Percentiles rank a stretch among this genome's conserved stretches.
Evolutionary conservation across 108 stramenopile species (phyloP).

Genomic region (Skeletonema potamos): DNA sequence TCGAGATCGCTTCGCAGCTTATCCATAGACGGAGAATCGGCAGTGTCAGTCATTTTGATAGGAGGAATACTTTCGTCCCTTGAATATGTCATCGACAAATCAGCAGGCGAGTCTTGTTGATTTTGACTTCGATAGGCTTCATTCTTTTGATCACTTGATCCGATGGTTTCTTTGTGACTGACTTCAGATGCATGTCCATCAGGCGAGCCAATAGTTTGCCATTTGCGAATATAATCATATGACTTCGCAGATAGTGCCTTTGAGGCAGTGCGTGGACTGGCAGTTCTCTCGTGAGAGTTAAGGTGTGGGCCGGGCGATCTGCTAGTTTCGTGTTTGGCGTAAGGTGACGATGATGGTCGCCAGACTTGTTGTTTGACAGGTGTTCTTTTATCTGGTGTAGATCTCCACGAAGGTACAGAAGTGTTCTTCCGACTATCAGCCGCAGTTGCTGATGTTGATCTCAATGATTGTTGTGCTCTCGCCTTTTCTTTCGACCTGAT

Average conservation of each 20-base stretch:
- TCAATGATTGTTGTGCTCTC: neutral
- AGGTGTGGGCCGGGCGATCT: neutral
- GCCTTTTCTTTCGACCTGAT: neutral
- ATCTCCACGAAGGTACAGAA: neutral
- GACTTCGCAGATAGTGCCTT: neutral
- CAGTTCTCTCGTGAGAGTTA: neutral
- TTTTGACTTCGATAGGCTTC: neutral
- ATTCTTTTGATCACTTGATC: neutral
- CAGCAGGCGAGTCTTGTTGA: neutral
- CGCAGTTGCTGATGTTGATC: neutral
- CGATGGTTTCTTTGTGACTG: neutral
- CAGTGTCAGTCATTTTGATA: neutral
- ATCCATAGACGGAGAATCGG: neutral
- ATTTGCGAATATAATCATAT: neutral
- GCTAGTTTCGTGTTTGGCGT: neutral
- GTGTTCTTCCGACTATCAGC: neutral
- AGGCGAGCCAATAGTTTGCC: neutral
- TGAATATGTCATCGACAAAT: neutral
- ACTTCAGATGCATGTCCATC: neutral
- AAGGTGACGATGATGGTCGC: neutral
- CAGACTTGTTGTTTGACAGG: neutral
- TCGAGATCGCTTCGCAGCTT: neutral
- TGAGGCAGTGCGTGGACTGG: neutral
- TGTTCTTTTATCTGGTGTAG: neutral
- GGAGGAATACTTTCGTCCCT: neutral